Conservation (phyloP, 2,329 filamentous ascomycete species). For the Clarireedia hainanense region DNA sequence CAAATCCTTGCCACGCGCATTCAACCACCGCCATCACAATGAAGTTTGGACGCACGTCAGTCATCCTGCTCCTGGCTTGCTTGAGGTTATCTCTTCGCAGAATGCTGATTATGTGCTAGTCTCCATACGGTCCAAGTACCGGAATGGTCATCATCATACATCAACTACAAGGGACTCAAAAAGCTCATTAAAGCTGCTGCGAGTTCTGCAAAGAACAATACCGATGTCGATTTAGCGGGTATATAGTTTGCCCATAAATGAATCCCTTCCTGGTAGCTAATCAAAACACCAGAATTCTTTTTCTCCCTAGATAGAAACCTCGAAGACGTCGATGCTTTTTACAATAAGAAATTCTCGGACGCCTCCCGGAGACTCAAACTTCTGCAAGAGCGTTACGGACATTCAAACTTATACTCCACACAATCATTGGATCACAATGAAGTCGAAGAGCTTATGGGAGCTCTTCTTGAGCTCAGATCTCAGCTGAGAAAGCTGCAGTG, state of each 20-base stretch:
- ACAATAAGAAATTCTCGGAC: conserved; percentile 91
- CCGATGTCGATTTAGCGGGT: conserved; percentile 86
- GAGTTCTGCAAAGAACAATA: conserved; percentile 56
- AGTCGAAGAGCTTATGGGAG: conserved; percentile 82
- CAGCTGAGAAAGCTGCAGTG: conserved; percentile 89
- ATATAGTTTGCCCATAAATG: conserved; percentile 37
- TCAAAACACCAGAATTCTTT: conserved; percentile 69
- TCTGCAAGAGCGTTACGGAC: conserved; percentile 80
- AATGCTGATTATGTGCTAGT: conserved; percentile 30
- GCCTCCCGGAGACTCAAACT: conserved; percentile 76
- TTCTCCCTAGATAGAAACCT: conserved; percentile 94
- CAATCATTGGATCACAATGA: conserved; percentile 80
- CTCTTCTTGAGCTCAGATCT: conserved; percentile 78
- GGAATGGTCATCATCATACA: conserved; percentile 77
- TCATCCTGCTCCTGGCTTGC: conserved; percentile 9
- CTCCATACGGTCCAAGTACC: conserved; percentile 78
- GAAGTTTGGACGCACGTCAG: conserved; percentile 58
- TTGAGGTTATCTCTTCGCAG: neutral
- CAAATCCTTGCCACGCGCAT: neutral
- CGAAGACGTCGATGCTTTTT: conserved; percentile 93
- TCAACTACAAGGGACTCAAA: conserved; percentile 88
- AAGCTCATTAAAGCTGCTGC: conserved; percentile 81
- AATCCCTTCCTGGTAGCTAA: conserved; percentile 18
- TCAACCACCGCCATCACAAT: conserved; percentile 31
- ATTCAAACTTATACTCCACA: conserved; percentile 53